These are phyloP conservation scores for Wallacemonas sp. DNA, from an alignment of 208 protist species.

Conservation along the genomic window DNA sequence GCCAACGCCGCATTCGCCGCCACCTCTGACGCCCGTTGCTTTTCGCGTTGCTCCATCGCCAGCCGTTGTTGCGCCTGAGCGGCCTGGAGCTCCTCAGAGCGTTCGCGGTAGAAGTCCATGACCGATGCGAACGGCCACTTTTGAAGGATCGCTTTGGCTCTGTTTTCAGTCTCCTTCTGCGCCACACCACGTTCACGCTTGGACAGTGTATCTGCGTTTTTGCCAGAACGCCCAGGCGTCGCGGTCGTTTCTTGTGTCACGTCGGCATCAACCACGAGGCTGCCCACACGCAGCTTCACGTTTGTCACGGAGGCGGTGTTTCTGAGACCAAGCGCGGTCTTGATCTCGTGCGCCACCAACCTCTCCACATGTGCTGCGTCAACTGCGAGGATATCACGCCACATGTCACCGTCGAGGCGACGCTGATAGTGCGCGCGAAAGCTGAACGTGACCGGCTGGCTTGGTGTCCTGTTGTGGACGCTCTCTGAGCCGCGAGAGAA, in stretches of 20 bases:
- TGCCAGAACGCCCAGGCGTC: background rate
- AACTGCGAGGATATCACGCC: conserved; percentile 18
- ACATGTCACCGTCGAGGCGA: conserved; percentile 23
- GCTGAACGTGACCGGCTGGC: background rate
- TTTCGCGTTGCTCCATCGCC: background rate
- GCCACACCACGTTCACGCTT: background rate
- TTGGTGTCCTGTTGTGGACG: too few relatives aligned
- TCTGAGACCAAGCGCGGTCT: conserved; percentile 11
- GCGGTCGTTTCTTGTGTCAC: background rate
- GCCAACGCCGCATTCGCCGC: background rate
- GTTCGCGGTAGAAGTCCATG: conserved; percentile 19
- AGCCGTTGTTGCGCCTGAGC: background rate
- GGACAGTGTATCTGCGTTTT: background rate
- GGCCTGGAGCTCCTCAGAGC: background rate
- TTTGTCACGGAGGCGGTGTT: background rate
- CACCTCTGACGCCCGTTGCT: background rate
- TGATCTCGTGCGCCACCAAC: conserved; percentile 26
- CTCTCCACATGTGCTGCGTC: conserved; percentile 9
- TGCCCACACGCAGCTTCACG: conserved; percentile 23
- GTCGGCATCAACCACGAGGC: conserved; percentile 25
- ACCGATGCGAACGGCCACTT: conserved; percentile 24
- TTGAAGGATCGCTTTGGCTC: conserved; percentile 5
- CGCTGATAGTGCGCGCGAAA: conserved; percentile 11
- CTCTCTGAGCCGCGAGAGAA: too few relatives aligned
- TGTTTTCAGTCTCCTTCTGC: conserved; percentile 10